Base-by-base conservation (phyloP, 2,329 filamentous ascomycete genomes). In the Tolypocladium ovalisporum region DNA sequence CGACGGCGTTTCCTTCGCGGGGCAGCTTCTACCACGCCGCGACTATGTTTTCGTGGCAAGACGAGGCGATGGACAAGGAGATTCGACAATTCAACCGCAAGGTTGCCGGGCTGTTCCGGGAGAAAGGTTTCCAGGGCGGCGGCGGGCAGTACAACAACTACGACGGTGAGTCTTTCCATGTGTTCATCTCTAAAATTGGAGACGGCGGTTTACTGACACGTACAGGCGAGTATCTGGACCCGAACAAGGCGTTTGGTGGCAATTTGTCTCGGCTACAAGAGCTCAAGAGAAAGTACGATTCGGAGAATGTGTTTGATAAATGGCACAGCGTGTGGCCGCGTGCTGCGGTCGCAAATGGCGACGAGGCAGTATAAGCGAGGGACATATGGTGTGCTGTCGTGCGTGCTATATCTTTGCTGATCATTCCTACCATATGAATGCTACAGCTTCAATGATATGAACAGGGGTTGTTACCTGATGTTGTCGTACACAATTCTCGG, bases 1-100 rank as follows among this genome's bases (percentile, higher is more conserved):
- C 67, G 1, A 80, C 73, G 7, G 73, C 77, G 0, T 77, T 77
- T 57, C 73, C 75, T 4, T 77, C 75, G 59, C 70, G 77, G 5
- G 75, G 74, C 9, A 63, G 64, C 7, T 75, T 75, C 40, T 75
- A 75, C 59, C 76, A 79, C 53, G 72, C 72, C 1, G 66, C 75
- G 55, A 68, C 75, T 2, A 62, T 64, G 7, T 67, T 75, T 35
- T 68, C 70, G 13, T 79, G 77, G 76, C 68, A 69, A 1, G 69
- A 75, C 40, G 40, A 64, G 4, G 63, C 60, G 8, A 68, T 72
- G 27, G 76, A 79, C 58, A 36, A 37, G 1, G 64, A 69, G 12
- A 67, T 75, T 24, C 68, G 73, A 0, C 62, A 64, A 2, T 75
- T 75, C 63, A 76, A 75, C 22, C 64, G 74, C 3, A 63, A 65